Base-by-base conservation (phyloP, 768 basidiomycete genomes). In the Lentinula lateritia region DNA sequence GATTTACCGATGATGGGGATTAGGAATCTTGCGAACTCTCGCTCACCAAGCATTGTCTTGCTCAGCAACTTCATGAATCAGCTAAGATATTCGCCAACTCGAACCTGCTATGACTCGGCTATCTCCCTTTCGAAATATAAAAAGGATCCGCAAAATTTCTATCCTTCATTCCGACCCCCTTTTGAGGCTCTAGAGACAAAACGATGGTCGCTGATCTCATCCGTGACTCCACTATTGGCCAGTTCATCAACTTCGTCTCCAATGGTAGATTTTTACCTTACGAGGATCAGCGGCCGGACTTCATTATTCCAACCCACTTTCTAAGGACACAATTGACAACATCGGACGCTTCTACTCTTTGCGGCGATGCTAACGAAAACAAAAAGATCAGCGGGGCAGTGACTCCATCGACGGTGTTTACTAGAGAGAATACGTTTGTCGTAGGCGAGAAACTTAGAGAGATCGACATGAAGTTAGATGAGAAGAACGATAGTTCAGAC, bases 131-230 rank as follows among this genome's bases (percentile, higher is more conserved):
- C 43, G 5, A 45, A 20, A n/a, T 52, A 52, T 52, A 52, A 52
- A 52, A 23, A 18, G 20, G 46, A 48, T 48, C 46, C 6, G 28
- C 3, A n/a, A 20, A 8, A 20, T 18, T 10, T 7, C 23, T 7
- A 18, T 23, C 7, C 20, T 20, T 48, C 46, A 48, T 8, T 52
- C 13, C 8, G 9, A 8, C 35, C 15, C 45, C 20, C 16, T 20
- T 20, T 43, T 10, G 9, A 42, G 39, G 9, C n/a, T 16, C 3
- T 20, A 4, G 2, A 20, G 46, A 45, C 18, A 5, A 6, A 45
- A 73, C 45, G 43, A 64, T 64, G 61, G 61, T 64, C 23, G 61
- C 61, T 43, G 63, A 64, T 58, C 13, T 64, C 15, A 41, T 64
- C 38, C 63, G 63, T 42, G 63, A 64, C 52, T 57, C 63, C 55